Conservation (phyloP, 108 stramenopile species). For the Nannochloropsis gaditana region DNA sequence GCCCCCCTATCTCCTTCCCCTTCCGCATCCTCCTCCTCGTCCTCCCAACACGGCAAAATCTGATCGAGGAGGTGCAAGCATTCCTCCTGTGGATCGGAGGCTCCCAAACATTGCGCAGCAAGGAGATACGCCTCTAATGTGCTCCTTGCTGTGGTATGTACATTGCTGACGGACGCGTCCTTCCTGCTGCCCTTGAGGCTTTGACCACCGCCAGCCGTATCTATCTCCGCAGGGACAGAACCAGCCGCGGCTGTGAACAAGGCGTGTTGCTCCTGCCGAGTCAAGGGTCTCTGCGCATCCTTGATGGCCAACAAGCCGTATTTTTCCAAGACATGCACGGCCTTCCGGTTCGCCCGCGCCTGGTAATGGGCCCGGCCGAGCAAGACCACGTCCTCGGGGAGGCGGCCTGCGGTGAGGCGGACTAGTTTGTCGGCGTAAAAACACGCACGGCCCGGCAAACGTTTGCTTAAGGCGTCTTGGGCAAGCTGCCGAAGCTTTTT, state of each 20-base stretch:
- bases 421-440: constrained; percentile 20
- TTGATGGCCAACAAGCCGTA: neutral
- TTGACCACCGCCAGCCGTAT: neutral
- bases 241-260: neutral
- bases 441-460: neutral
- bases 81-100: neutral
- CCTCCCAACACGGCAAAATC: neutral
- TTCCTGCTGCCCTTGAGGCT: neutral
- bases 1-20: neutral
- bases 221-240: too few relatives aligned
- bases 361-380: constrained; percentile 7
- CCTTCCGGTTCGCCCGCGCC: neutral
- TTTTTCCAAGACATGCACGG: neutral
- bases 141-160: neutral
- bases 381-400: neutral
- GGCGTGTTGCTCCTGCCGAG: neutral
- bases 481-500: neutral
- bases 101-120: neutral
- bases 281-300: neutral
- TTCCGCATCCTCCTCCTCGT: neutral
- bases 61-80: neutral
- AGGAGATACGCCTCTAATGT: neutral
- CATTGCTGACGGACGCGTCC: neutral
- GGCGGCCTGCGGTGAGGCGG: neutral
- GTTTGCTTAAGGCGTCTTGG: neutral